These are phyloP conservation scores for Phytomonas sp. DNA, from an alignment of 208 protist species.

Conservation along the genomic window DNA sequence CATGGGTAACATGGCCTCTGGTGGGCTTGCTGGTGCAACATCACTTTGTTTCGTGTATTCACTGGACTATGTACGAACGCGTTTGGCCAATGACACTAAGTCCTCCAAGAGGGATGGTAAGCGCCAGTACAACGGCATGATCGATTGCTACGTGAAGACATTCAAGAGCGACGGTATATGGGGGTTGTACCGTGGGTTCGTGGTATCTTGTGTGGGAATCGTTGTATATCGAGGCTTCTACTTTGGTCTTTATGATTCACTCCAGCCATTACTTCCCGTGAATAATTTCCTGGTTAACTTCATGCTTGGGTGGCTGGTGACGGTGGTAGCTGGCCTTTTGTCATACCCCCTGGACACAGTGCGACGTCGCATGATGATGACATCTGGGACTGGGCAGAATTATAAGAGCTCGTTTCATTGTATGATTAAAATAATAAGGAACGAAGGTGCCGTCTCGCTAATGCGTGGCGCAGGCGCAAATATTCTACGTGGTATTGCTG, in stretches of 20 bases:
- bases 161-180: conserved; percentile 60
- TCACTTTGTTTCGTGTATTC: conserved; percentile 96
- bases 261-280: conserved; percentile 61
- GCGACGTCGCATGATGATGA: conserved; percentile 95
- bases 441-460: conserved; percentile 40
- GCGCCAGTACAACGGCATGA: conserved; percentile 93
- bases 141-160: conserved; percentile 92
- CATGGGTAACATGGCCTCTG: conserved; percentile 91
- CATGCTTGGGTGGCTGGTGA: conserved; percentile 62
- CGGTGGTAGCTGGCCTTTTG: conserved; percentile 56
- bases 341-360: conserved; percentile 98
- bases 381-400: conserved; percentile 51
- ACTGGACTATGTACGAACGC: conserved; percentile 97
- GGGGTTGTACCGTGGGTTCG: conserved; percentile 95
- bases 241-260: conserved; percentile 94
- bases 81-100: conserved; percentile 90
- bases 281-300: conserved; percentile 69
- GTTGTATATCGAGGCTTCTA: conserved; percentile 95
- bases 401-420: conserved; percentile 73
- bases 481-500: conserved; percentile 73
- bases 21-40: conserved; percentile 93
- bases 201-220: conserved; percentile 93
- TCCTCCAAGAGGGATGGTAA: conserved; percentile 75
- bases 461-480: conserved; percentile 68
- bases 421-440: conserved; percentile 47